A percentile compares a stretch with the other conserved stretches of the same genome.
Evolutionary conservation across 1,284 basidiomycete species (phyloP).

Genomic region (Meripilus lineatus): DNA sequence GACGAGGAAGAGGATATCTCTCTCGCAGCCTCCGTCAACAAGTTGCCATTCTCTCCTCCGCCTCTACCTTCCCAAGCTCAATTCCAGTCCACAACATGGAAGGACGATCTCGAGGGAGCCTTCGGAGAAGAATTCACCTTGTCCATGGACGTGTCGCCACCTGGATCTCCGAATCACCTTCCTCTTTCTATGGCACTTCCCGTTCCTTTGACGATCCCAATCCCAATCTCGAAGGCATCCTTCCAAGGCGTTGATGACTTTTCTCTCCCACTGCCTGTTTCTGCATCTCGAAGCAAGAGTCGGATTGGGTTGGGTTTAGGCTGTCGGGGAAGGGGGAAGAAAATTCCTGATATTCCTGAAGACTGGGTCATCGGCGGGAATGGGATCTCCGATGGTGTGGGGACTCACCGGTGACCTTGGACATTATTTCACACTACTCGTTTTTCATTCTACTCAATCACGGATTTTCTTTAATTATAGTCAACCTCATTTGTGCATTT

Average conservation of each 20-base stretch:
- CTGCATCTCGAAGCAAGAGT: not conserved
- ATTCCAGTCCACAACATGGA: not conserved
- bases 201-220: not conserved
- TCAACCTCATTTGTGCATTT: not conserved
- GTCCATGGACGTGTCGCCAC: constrained; percentile 1
- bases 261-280: not conserved
- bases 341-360: not conserved
- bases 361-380: not conserved
- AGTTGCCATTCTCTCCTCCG: not conserved
- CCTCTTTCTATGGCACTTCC: not conserved
- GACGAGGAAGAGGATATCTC: constrained; percentile 1
- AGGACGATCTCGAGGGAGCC: not conserved
- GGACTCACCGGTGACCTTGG: not conserved
- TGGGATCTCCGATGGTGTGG: not conserved
- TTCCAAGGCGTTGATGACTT: not conserved
- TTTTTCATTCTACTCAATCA: not conserved
- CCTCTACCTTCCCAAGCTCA: not conserved
- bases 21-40: not conserved
- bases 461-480: not conserved
- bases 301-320: not conserved
- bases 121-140: constrained; percentile 3
- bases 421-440: not conserved
- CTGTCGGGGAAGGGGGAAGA: not conserved
- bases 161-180: too few species aligned
- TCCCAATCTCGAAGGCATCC: not conserved